Base-by-base conservation (phyloP, 441 rosid genomes). In the Jatropha multifida region DNA sequence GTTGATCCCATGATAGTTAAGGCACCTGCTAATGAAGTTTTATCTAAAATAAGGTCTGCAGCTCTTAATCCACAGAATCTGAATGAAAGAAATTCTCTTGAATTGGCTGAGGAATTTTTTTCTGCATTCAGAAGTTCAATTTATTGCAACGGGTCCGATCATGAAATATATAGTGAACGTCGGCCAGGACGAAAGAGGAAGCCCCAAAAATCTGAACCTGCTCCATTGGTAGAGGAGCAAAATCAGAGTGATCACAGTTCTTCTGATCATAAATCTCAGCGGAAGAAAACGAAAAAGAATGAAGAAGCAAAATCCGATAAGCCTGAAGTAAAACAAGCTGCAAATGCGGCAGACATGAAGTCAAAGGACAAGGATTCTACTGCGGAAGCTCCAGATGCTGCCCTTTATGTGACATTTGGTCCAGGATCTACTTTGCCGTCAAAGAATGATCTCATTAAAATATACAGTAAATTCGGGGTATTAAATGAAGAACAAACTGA, bases 401-500 rank as follows among this genome's bases (percentile, higher is more conserved):
- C 85, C 65, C 89, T 94, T 48, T 69, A 73, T 56, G 87, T 85
- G 73, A 73, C 88, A 26, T 92, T 94, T 82, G 88, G 86, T 66
- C 91, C 93, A 2, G 94, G 90, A 73, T 83, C 89, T n/a, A 46
- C 80, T 65, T 75, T 94, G 79, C 97, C 97, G 52, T 56, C 87
- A 1, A 92, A 87, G 83, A 83, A 87, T 42, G 93, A 86, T n/a
- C 88, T 94, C 2, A 72, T 89, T 54, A 72, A 78, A 51, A 82
- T 84, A 66, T 92, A 85, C 61, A 73, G 83, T 67, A 87, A 78
- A 75, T 89, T 82, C 65, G 98, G 98, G 68, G 67, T 87, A 14
- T 78, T 93, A 77, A 83, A 87, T 40, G 60, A 78, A 73, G 77
- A 77, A 15, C 85, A 87, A 70, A 89, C 97, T 1, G 80, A 78